Base-by-base conservation (phyloP, 805 yeast genomes). In the Yamadazyma kitorensis region DNA sequence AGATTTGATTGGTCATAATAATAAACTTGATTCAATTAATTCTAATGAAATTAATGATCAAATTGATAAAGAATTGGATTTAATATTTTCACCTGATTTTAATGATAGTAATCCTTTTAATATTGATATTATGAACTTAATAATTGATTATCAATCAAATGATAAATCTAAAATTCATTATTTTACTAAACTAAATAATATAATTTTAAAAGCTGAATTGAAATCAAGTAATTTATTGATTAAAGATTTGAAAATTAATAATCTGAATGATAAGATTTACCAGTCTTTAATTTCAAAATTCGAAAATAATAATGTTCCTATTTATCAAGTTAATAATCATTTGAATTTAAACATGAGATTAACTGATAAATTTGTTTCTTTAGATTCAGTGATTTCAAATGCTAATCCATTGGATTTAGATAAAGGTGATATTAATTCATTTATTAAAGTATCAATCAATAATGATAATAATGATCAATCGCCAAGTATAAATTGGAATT, bases 401-500 rank as follows among this genome's bases (percentile, higher is more conserved):
- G 24, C 43, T 8, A 43, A 40, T 25, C 40, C 48, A 8, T 34
- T 51, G 16, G 45, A 47, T 31, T 26, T 43, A 5, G 29, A 47
- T 17, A 51, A 41, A 31, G 63, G 64, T 3, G 27, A 40, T 7
- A 51, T 55, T 24, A 49, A 48, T 30, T 51, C 65, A 3, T 51
- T 29, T 25, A 45, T 59, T 44, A 47, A 48, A 24, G 21, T 59
- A 2, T 34, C 46, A 8, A 52, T 54, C 5, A 19, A 16, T 16
- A 24, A 28, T 17, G 19, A 23, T 13, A 14, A 19, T 3, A 11
- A 24, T 6, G 12, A 6, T 19, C 8, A 14, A 6, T 40, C 43
- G n/a, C 34, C 48, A 2, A 43, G 52, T 37, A 31, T 56, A 8
- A 45, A 44, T 31, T 64, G 68, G 63, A 55, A 41, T 23, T 59